Percentiles rank a stretch among this genome's conserved stretches.
phyloP scores from a whole-genome alignment of 768 basidiomycete species.

The Trametes punicea region DNA sequence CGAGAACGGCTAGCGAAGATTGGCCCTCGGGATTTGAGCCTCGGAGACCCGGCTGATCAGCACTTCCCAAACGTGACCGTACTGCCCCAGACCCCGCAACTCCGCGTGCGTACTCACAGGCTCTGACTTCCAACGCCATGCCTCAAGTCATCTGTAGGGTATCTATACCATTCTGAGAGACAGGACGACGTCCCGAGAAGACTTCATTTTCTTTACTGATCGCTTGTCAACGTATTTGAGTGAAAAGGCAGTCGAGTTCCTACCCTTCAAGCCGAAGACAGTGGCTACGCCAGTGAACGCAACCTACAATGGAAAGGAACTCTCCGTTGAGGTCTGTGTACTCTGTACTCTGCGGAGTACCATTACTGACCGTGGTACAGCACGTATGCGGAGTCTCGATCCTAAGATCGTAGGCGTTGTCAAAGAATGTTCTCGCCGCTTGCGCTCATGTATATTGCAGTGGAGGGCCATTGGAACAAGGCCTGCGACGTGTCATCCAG shows the following conservation, averaged over 20 bases:
- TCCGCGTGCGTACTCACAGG: constrained; percentile 49
- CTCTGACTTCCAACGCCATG: no score
- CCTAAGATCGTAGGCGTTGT: constrained; percentile 65
- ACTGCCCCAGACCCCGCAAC: constrained; percentile 75
- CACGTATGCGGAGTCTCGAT: constrained; percentile 86
- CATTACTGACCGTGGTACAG: constrained; percentile 34
- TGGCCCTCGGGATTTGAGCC: constrained; percentile 22
- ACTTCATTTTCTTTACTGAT: constrained; percentile 93
- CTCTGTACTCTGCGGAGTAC: neutral
- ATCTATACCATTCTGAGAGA: constrained; percentile 87
- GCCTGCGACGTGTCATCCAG: constrained; percentile 83
- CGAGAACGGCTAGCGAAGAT: constrained; percentile 63
- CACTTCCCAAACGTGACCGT: constrained; percentile 58
- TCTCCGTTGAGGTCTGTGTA: constrained; percentile 52
- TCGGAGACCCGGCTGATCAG: constrained; percentile 30
- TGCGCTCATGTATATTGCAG: constrained; percentile 36
- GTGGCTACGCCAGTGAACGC: constrained; percentile 67
- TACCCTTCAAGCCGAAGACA: constrained; percentile 64
- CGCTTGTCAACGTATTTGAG: constrained; percentile 80
- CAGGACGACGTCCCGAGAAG: constrained; percentile 63
- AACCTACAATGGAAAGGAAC: constrained; percentile 55
- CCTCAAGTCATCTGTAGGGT: constrained; percentile 48
- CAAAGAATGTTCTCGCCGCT: neutral
- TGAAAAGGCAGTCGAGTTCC: constrained; percentile 77
- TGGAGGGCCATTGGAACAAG: constrained; percentile 88